Evolutionary conservation across 495 filamentous ascomycete species (phyloP), one percentile per base, ranked within the genome.

Genomic region (Trichoderma virens): DNA sequence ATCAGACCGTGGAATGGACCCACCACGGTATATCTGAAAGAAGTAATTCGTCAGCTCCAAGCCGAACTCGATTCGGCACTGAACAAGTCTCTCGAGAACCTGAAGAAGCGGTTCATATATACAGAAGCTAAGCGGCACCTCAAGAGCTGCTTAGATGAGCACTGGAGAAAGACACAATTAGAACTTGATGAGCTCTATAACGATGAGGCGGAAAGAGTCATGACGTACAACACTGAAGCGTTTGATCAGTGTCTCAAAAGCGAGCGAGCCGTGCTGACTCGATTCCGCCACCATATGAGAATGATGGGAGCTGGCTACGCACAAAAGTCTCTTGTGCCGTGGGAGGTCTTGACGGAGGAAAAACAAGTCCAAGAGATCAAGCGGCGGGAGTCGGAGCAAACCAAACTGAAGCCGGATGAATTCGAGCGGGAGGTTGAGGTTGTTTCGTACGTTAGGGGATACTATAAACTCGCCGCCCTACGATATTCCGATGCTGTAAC

Each of bases 401-500:
- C 68, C 3, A 69, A 75, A 32, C 67, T 83, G 31, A 73, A 73
- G 1, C 72, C 72, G 6, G 82, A 85, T 68, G 70, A 73, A 4
- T 83, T 76, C 61, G 72, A 77, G 9, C 68, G 70, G 0, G 82
- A 85, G 61, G 68, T 85, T 1, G 70, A 71, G 14, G 77, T 84
- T 11, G 78, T 78, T 0, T 75, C 79, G 0, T 82, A 80, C 56
- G 77, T 84, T 14, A 67, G 82, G 0, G 82, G 78, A 0, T 84
- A 85, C 65, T 85, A 85, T 54, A 71, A 77, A 25, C 81, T 78
- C 3, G 79, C 81, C 1, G 77, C 77, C 1, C 67, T 75, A 27
- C 76, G 83, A 2, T 83, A 83, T 56, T 73, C 78, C 0, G 83
- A 86, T 66, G 71, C 71, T 20, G 76, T 81, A 0, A 75, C 78